Evolutionary conservation across 2,329 filamentous ascomycete genomes (phyloP), one percentile per base, ranked within the genome.

Genomic region (Cercospora janseana): DNA sequence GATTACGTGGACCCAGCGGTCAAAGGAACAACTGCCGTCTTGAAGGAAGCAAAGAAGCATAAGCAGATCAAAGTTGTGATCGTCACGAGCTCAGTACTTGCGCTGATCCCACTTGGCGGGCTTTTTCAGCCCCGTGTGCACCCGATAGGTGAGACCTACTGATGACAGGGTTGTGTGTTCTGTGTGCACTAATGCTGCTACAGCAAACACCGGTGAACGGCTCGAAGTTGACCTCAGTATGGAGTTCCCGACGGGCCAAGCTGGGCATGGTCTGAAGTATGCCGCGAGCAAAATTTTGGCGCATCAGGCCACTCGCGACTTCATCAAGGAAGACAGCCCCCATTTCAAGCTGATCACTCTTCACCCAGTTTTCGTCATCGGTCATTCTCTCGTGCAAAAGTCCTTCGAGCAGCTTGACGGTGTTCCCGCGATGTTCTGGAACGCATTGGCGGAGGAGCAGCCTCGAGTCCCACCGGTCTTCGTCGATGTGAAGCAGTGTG

Each of bases 401-500:
- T 49, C 49, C 8, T 15, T 55, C 4, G 49, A 59, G 1, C 54
- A 53, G 1, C 12, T 60, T 7, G 52, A 56, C 12, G 53, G 60
- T 9, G 60, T 59, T 15, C 65, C 64, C 28, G 48, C 45, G 3
- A 47, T 57, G 46, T 49, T 67, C 24, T 47, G 43, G 49, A 3
- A 27, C n/a, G 37, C 16, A 35, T 45, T 28, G 21, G 57, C 13
- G 41, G 45, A 8, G 41, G 12, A 27, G 2, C 13, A 52, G 12
- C 63, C 62, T 3, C 16, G 37, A 1, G 40, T 58, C n/a, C 49
- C 54, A 2, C 49, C 51, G 6, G n/a, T 40, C 1, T 48, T 50
- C 6, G 57, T 66, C 0, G 59, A 67, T 18, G 59, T 66, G 3
- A 43, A 53, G n/a, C 61, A 67, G 29, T 60, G 66, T 15, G 62